Base-by-base conservation (phyloP, 2,329 filamentous ascomycete species). In the Aspergillus ochraceoroseus region DNA sequence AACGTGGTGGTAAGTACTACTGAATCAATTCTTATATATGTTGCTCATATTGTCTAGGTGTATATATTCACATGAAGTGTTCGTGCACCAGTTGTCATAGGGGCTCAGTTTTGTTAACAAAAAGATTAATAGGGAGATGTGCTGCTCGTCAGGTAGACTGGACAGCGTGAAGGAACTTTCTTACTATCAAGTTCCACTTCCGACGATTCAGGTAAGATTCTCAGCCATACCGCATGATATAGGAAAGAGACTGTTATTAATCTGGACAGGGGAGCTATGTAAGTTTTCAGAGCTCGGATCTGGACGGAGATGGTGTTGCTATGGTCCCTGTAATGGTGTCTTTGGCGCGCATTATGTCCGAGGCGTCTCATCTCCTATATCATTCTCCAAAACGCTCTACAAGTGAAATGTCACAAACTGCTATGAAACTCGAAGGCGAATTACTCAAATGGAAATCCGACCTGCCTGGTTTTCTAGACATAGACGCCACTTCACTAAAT, bases 251-350 rank as follows among this genome's bases (percentile, higher is more conserved):
- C 18, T 41, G n/a, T n/a, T n/a, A 33, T 11, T 26, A 9, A 18
- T 14, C 1, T 33, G 6, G 26, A 37, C 19, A 52, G 38, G 37
- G 30, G 11, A 34, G 22, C 15, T 17, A 14, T n/a, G 12, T 13
- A 4, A 32, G 41, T 9, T 19, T 30, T 8, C 39, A 38, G 11
- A 49, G 54, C 12, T 44, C 43, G 2, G 53, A 52, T 2, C 46
- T 45, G n/a, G 52, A 56, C 32, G 51, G 51, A 5, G 39, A 55
- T 15, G 45, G 55, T 20, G 39, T 56, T 14, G 46, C 47, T 5
- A 57, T 54, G 43, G 56, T 57, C 9, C 54, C 51, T 2, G 48
- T 48, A 8, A 58, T 58, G 54, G 49, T 53, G n/a, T 41, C 47
- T n/a, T 34, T 58, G 12, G 47, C 51, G 9, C 48, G 47, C 9